Percentiles rank a stretch among this genome's conserved stretches.
phyloP scores from a whole-genome alignment of 495 filamentous ascomycete species.

The Hyaloscypha variabilis region DNA sequence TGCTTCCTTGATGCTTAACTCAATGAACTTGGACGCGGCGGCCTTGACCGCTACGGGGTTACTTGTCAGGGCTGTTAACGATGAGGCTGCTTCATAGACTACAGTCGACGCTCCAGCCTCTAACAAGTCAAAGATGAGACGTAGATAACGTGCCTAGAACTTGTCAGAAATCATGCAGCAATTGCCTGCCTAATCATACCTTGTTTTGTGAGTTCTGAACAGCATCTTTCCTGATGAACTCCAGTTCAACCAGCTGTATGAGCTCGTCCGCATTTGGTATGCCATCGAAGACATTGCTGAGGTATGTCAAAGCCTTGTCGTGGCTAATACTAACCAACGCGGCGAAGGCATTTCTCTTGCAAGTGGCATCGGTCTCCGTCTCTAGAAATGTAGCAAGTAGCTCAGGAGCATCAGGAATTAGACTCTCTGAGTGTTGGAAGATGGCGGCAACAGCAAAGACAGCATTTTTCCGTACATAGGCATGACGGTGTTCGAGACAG shows the following conservation, averaged over 20 bases:
- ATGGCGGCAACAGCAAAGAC: conserved; percentile 95
- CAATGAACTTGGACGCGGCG: conserved; percentile 93
- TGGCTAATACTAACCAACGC: conserved; percentile 90
- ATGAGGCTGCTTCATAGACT: conserved; percentile 97
- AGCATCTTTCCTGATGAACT: conserved; percentile 98
- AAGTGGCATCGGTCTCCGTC: conserved; percentile 89
- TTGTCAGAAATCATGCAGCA: conserved; percentile 33
- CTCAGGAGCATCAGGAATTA: conserved; percentile 96
- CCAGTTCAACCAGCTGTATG: conserved; percentile 88
- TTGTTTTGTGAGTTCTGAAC: conserved; percentile 92
- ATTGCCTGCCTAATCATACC: conserved; percentile 50
- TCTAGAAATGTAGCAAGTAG: conserved; percentile 89
- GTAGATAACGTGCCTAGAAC: conserved; percentile 80
- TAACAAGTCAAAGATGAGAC: conserved; percentile 94
- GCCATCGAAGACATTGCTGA: conserved; percentile 89
- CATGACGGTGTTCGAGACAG: conserved; percentile 94
- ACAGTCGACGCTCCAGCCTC: conserved; percentile 94
- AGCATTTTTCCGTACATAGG: conserved; percentile 97
- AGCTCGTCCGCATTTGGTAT: conserved; percentile 95
- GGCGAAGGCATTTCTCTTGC: conserved; percentile 97
- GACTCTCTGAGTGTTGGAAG: conserved; percentile 82
- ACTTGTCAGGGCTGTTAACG: conserved; percentile 89
- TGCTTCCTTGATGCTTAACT: conserved; percentile 93
- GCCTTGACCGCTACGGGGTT: conserved; percentile 99
- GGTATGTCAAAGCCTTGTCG: conserved; percentile 87